Conservation (phyloP, 305 asterid species). For the Solanum hybrid region DNA sequence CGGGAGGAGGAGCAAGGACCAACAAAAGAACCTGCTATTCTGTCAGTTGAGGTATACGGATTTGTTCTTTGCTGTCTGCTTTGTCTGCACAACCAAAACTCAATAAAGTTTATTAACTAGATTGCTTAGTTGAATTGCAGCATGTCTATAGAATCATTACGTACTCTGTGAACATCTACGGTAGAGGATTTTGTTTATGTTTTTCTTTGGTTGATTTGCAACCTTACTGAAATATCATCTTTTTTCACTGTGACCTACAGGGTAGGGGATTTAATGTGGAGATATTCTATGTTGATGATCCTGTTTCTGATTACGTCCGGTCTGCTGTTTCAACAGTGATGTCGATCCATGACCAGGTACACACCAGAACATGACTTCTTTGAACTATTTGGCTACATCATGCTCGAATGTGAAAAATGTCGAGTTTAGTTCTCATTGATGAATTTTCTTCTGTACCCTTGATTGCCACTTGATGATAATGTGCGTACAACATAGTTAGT, state of each 20-base stretch:
- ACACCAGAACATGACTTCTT: conserved; percentile 3
- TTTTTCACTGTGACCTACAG: conserved; percentile 26
- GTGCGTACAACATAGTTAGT: background rate
- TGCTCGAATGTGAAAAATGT: background rate
- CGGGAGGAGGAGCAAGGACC: conserved; percentile 50
- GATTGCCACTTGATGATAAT: background rate
- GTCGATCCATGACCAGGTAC: conserved; percentile 76
- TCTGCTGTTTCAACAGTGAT: conserved; percentile 68
- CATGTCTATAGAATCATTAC: background rate
- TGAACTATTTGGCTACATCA: background rate
- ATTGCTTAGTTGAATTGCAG: background rate
- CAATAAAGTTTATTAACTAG: background rate
- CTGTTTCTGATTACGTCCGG: conserved; percentile 76
- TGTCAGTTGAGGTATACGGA: conserved; percentile 78
- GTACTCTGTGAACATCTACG: conserved; percentile 30
- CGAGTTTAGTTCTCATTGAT: background rate
- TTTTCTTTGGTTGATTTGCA: conserved; percentile 1
- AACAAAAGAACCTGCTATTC: conserved; percentile 63
- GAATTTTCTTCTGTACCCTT: background rate
- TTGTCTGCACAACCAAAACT: background rate
- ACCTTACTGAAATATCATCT: background rate
- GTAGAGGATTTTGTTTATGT: conserved; percentile 62
- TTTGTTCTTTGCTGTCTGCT: background rate
- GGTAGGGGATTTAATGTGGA: conserved; percentile 91
- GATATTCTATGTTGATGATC: conserved; percentile 65